A percentile compares a stretch with the other conserved stretches of the same genome.
These are phyloP conservation scores for Yamadazyma trypodendri DNA, from an alignment of 1,139 yeast species.

Conservation along the genomic window DNA sequence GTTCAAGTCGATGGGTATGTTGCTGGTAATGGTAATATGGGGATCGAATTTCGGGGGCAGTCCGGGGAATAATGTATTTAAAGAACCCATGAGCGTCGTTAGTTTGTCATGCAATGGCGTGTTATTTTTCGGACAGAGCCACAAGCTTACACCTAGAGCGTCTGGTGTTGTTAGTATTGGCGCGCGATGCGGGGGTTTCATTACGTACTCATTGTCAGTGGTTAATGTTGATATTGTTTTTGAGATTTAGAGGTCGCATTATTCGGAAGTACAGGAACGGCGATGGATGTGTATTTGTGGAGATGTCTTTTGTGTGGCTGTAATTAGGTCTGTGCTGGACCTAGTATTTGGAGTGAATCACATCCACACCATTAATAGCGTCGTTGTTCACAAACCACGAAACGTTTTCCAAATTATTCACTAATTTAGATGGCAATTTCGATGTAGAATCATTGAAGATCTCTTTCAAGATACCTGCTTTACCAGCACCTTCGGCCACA, in stretches of 20 bases:
- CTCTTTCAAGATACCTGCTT: slow-evolving; percentile 68
- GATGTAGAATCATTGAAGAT: slow-evolving; percentile 58
- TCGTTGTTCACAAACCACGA: slow-evolving; percentile 80
- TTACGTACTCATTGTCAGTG: slow-evolving; percentile 16
- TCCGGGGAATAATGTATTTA: slow-evolving; percentile 69
- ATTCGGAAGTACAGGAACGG: too few species aligned
- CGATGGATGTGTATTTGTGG: too few species aligned
- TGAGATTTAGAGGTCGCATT: background rate
- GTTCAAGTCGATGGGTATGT: slow-evolving; percentile 43
- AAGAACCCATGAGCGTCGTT: slow-evolving; percentile 58
- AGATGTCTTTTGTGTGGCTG: too few species aligned
- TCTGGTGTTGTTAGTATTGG: background rate
- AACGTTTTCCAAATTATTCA: slow-evolving; percentile 56
- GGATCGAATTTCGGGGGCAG: slow-evolving; percentile 69
- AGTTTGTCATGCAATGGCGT: slow-evolving; percentile 58
- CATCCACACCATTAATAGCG: slow-evolving; percentile 66
- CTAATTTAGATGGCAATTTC: slow-evolving; percentile 70
- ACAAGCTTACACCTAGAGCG: slow-evolving; percentile 55
- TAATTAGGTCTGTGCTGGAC: too few species aligned
- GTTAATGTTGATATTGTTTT: background rate
- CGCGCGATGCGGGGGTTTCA: background rate
- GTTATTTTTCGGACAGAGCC: slow-evolving; percentile 71
- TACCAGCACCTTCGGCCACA: slow-evolving; percentile 87
- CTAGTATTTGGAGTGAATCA: slow-evolving; percentile 47
- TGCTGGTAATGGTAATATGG: slow-evolving; percentile 72